Evolutionary conservation across 2,329 filamentous ascomycete genomes (phyloP).

Genomic region (Apiospora phragmitis): DNA sequence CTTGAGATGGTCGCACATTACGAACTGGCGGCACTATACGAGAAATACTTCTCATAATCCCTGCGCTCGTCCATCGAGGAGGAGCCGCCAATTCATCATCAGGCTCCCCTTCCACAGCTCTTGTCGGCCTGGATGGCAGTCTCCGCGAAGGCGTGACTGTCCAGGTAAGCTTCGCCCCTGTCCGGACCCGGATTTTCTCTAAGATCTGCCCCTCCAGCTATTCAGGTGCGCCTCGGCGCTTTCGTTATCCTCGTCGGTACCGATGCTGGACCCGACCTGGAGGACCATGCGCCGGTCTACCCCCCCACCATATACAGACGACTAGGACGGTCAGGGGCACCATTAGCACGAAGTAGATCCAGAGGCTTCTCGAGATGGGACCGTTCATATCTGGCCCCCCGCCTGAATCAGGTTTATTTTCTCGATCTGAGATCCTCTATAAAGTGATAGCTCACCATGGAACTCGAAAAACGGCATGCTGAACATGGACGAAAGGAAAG

Average conservation of each 20-base stretch:
- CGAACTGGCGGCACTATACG: neutral
- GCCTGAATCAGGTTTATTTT: neutral
- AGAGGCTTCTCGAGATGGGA: neutral
- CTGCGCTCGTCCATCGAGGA: neutral
- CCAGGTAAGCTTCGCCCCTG: neutral
- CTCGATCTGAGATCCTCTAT: too few species aligned
- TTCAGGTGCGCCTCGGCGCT: neutral
- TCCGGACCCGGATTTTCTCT: neutral
- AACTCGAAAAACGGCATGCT: constrained; percentile 6
- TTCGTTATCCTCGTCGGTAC: neutral
- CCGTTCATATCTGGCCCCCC: neutral
- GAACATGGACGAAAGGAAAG: constrained; percentile 15
- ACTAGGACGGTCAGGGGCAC: constrained; percentile 5
- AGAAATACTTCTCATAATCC: neutral
- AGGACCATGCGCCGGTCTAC: neutral
- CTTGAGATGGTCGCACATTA: neutral
- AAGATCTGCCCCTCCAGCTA: constrained; percentile 11
- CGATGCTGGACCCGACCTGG: neutral
- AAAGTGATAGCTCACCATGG: neutral
- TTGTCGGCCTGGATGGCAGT: neutral
- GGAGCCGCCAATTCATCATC: neutral
- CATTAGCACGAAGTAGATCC: constrained; percentile 13
- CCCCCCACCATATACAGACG: constrained; percentile 8
- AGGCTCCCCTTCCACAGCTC: neutral
- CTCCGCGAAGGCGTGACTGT: neutral